Evolutionary conservation across 495 filamentous ascomycete genomes (phyloP), one percentile per base, ranked within the genome.

Genomic region (Aspergillus cristatus): DNA sequence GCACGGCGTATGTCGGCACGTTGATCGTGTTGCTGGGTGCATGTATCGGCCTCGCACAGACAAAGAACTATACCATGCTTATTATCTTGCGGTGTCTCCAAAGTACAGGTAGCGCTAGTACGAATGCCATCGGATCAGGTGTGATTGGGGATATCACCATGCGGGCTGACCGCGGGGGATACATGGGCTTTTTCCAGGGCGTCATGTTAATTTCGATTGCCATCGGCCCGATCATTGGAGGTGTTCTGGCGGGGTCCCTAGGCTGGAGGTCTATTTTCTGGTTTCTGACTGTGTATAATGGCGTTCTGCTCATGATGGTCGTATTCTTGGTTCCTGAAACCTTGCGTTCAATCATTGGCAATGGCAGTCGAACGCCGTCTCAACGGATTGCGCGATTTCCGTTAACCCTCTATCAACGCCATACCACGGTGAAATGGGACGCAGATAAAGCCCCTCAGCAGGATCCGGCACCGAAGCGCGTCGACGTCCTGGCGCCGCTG

Each of bases 221-320:
- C 3, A 32, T 78, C 4, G 71, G 70, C 7, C 76, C 76, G 0
- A 65, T 78, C 0, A 64, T 82, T 14, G 81, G 79, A 3, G 79
- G 79, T 0, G 33, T 82, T 1, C 58, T 83, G 1, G 56, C 68
- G 3, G 60, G 79, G 32, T 78, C 71, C 34, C 60, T 84, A 1
- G 78, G 76, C 0, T 84, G 80, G 80, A 48, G 71, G 20, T 63
- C 70, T 30, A 76, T 80, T 35, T 84, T 86, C 51, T 83, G 78
- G 78, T 81, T 83, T 48, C 59, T 81, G 16, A 60, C 67, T 28
- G 81, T 82, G 31, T 51, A 74, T 28, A 55, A 65, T 18, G 68
- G 58, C 0, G 58, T 62, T 4, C 25, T 51, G 12, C 33, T 56
- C 5, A 30, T 60, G 11, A 3, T 51, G 6, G 20, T 50, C 22